Conservation (phyloP, 2,329 filamentous ascomycete genomes). For the Zasmidium citrigriseum region DNA sequence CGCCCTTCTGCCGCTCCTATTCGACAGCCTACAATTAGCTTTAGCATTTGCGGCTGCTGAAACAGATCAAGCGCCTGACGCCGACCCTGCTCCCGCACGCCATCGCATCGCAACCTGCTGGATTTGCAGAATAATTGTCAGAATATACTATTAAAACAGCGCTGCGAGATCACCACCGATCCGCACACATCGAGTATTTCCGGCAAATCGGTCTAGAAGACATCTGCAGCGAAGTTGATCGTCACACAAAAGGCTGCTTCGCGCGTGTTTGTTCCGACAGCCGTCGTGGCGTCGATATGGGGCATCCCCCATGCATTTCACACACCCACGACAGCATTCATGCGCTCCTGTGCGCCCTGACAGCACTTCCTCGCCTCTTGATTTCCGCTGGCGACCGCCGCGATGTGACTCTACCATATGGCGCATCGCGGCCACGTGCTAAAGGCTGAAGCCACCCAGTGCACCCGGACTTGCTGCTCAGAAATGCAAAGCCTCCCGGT, state of each 20-base stretch:
- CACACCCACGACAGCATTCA: neutral
- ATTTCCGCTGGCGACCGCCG: neutral
- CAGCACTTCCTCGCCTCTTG: neutral
- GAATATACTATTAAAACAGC: too few species aligned
- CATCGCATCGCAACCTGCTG: neutral
- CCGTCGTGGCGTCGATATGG: constrained; percentile 15
- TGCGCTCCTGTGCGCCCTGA: neutral
- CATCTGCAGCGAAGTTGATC: constrained; percentile 1
- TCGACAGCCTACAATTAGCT: neutral
- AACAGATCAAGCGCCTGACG: neutral
- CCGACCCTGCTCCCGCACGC: too few species aligned
- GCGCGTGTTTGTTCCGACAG: constrained; percentile 11
- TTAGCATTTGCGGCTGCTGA: neutral
- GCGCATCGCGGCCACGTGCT: neutral
- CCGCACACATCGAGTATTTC: neutral
- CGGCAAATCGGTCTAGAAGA: neutral
- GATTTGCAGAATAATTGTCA: neutral
- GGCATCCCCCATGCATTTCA: neutral
- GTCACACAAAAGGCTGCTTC: constrained; percentile 11
- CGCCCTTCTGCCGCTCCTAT: neutral
- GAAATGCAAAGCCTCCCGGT: neutral
- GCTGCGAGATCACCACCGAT: neutral
- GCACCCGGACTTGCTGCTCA: neutral
- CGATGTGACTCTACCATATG: neutral
- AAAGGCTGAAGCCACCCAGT: neutral